These are phyloP conservation scores for Cytidiella melzeri DNA, from an alignment of 768 basidiomycete species.

Conservation along the genomic window DNA sequence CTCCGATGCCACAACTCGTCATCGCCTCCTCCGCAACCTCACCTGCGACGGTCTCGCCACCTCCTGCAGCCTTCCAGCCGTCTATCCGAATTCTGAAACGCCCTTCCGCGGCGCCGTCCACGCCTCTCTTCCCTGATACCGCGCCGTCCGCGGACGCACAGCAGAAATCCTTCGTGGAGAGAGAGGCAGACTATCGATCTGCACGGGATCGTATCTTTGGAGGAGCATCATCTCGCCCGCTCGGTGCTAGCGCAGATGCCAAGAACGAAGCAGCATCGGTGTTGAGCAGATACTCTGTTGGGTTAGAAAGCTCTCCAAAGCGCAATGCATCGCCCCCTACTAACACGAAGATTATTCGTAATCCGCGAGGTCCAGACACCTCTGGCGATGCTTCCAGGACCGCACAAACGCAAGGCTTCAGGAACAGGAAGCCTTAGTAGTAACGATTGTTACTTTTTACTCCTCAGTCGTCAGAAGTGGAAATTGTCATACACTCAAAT, in stretches of 20 bases:
- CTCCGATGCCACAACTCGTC: slow-evolving; percentile 64
- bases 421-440: not conserved
- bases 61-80: slow-evolving; percentile 53
- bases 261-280: not conserved
- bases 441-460: too few relatives aligned
- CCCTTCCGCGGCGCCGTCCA: slow-evolving; percentile 32
- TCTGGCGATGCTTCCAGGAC: not conserved
- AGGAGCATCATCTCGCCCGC: not conserved
- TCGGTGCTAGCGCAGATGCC: not conserved
- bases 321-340: not conserved
- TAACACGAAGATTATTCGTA: slow-evolving; percentile 2
- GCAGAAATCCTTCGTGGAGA: slow-evolving; percentile 44
- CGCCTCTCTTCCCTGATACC: slow-evolving; percentile 13
- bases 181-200: slow-evolving; percentile 68
- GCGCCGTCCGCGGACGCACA: slow-evolving; percentile 23
- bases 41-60: slow-evolving; percentile 34
- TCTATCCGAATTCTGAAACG: slow-evolving; percentile 70
- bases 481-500: too few relatives aligned
- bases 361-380: slow-evolving; percentile 11
- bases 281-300: too few relatives aligned
- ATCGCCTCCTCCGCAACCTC: slow-evolving; percentile 33
- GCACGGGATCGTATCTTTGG: slow-evolving; percentile 71
- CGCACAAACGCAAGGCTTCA: not conserved
- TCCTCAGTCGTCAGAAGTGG: too few relatives aligned
- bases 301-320: not conserved